Base-by-base conservation (phyloP, 2,329 filamentous ascomycete genomes). In the Hymenoscyphus scutula region DNA sequence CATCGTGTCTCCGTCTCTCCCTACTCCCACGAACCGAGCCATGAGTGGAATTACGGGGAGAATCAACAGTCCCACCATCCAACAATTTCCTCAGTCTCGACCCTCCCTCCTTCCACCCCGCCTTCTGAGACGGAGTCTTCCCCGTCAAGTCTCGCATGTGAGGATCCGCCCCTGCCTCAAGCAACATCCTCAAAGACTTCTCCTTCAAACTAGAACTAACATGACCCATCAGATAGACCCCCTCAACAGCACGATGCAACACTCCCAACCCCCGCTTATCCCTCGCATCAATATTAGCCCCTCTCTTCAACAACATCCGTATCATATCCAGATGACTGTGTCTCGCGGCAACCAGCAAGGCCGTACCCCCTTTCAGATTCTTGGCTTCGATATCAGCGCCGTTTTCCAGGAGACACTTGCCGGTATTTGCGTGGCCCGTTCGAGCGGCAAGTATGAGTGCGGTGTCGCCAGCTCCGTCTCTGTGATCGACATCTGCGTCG, bases 181-280 rank as follows among this genome's bases (percentile, higher is more conserved):
- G 53, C 45, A 69, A 55, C 27, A 64, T n/a, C 53, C 55, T 63
- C 29, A 69, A 58, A 7, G 67, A 58, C 7, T 60, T 59, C 41
- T 64, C 63, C 38, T 68, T 69, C 11, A 59, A 58, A 17, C 54
- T 60, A 1, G 32, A 53, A 11, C 53, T 32, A 13, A 61, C 58
- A 10, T 59, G 61, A 7, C 65, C 66, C 38, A 64, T 58, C 1
- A 66, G 56, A 57, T 62, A 63, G 1, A 64, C 51, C 3, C 67
- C 67, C 11, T 60, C 67, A 1, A 69, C 63, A 1, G 64, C 67
- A n/a, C 67, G 60, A 60, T 69, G 67, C 11, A 69, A 51, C 7
- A 60, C 53, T 5, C 62, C 59, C 48, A 63, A 62, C 30, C 67
- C 67, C 19, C 64, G 66, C 29, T 61, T 65, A 34, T 69, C 67